Evolutionary conservation across 2,329 filamentous ascomycete genomes (phyloP), one percentile per base, ranked within the genome.

Genomic region (Cladosporium velox): DNA sequence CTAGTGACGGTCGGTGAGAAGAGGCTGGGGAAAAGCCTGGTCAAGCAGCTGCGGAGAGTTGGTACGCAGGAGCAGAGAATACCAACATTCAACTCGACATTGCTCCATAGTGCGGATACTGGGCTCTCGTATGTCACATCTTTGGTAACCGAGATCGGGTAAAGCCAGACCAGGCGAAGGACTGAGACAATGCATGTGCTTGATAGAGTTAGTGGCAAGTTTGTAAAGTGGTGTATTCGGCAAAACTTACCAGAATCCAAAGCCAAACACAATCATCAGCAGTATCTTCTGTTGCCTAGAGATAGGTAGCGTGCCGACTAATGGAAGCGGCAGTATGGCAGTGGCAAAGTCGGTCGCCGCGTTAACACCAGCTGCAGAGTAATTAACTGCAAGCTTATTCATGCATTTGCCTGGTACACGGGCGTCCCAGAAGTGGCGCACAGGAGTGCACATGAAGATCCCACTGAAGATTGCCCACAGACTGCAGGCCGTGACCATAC

Each of bases 261-360:
- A 67, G 12, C 73, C 75, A 65, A 77, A 78, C 4, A 77, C 71
- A 18, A 70, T 72, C 70, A 76, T 76, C n/a, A 78, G 66, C 14
- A 74, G 65, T 52, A 67, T 63, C 65, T 74, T 75, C 65, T 77
- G 74, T 30, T 68, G 72, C 44, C 62, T 71, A 1, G 70, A 68
- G 21, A 78, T 67, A 28, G 74, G 72, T 32, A 78, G 67, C 0
- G 65, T 68, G 8, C 70, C 71, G 18, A 78, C 64, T 4, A 77
- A 72, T 4, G 74, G 75, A 61, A 78, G 71, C 7, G 76, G 76
- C 7, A 77, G 66, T 3, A 75, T 54, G 10, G 74, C 71, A 10
- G 77, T 75, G 57, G 72, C 68, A 12, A 77, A 59, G 65, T 78
- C 76, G 12, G 74, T 76, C 5, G 72, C 59, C 58, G 77, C 76